Base-by-base conservation (phyloP, 805 yeast species). In the Candida suzukii region DNA sequence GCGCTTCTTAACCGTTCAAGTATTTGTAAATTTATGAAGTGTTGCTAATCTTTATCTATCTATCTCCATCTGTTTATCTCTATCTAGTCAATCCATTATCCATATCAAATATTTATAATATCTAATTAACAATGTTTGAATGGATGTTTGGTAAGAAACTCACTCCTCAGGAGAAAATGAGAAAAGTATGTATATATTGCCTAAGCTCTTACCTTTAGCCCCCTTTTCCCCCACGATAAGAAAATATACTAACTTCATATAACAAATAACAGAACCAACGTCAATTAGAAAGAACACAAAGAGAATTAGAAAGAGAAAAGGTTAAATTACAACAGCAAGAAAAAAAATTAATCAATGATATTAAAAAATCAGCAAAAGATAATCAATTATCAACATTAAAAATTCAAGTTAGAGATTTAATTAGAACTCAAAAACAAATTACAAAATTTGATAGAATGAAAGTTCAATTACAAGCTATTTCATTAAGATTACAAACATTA, bases 81-180 rank as follows among this genome's bases (percentile, higher is more conserved):
- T n/a, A n/a, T n/a, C n/a, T n/a, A n/a, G n/a, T n/a, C n/a, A n/a
- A n/a, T n/a, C n/a, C n/a, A n/a, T n/a, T n/a, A n/a, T n/a, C n/a
- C n/a, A n/a, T n/a, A n/a, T n/a, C n/a, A 18, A 16, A 32, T n/a
- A 21, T 27, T 3, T 3, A 17, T 27, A 34, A 30, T 10, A 12
- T 24, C 11, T 11, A 9, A 12, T 17, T 5, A 20, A 27, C 11
- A n/a, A 60, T 83, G 52, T 76, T 93, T 50, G 95, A 90, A 56
- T 93, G 98, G 98, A 88, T 86, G 22, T 93, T 93, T 66, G 99
- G 99, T 10, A 86, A 88, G 71, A 77, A 83, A 58, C 67, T 84
- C 47, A 88, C 98, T 37, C 98, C 99, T 11, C 97, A 90, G 59
- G 99, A 93, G 65, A 75, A 88, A 60, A 76, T 93, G 58, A 79